Conservation (phyloP, 495 filamentous ascomycete genomes). For the Penicillium fimorum region DNA sequence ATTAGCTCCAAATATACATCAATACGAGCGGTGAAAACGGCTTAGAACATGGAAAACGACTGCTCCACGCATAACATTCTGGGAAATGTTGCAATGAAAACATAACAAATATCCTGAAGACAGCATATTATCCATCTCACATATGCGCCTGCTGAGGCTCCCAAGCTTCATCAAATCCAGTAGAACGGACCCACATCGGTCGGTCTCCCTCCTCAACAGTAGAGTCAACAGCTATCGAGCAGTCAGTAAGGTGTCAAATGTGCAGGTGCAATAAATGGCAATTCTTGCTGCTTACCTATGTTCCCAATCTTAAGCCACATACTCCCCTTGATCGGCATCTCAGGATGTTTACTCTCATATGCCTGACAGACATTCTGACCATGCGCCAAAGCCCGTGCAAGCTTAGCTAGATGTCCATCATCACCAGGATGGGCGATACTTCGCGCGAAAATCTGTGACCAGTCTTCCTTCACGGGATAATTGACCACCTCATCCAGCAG, state of each 20-base stretch:
- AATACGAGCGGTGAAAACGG: too few relatives aligned
- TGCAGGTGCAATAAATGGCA: background rate
- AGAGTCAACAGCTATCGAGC: conserved; percentile 34
- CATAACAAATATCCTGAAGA: background rate
- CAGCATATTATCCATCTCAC: conserved; percentile 6
- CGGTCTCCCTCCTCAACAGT: conserved; percentile 19
- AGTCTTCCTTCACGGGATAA: conserved; percentile 46
- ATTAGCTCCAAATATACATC: too few relatives aligned
- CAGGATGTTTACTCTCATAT: conserved; percentile 36
- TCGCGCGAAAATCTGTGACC: conserved; percentile 57
- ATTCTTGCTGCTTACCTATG: conserved; percentile 31
- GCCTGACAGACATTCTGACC: conserved; percentile 49
- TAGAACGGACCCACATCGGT: conserved; percentile 34
- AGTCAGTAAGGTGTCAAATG: conserved; percentile 11
- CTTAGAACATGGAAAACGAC: too few relatives aligned
- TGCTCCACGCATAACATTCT: background rate
- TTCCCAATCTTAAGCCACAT: conserved; percentile 72
- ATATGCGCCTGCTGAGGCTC: conserved; percentile 24
- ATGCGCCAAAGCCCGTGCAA: conserved; percentile 63
- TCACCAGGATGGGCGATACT: conserved; percentile 55
- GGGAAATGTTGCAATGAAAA: background rate
- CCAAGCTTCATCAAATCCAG: conserved; percentile 43
- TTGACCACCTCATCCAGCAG: conserved; percentile 51
- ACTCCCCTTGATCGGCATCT: conserved; percentile 57
- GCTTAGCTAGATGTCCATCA: conserved; percentile 77